Conservation (phyloP, 768 basidiomycete genomes). For the Peribolospora baueri region DNA sequence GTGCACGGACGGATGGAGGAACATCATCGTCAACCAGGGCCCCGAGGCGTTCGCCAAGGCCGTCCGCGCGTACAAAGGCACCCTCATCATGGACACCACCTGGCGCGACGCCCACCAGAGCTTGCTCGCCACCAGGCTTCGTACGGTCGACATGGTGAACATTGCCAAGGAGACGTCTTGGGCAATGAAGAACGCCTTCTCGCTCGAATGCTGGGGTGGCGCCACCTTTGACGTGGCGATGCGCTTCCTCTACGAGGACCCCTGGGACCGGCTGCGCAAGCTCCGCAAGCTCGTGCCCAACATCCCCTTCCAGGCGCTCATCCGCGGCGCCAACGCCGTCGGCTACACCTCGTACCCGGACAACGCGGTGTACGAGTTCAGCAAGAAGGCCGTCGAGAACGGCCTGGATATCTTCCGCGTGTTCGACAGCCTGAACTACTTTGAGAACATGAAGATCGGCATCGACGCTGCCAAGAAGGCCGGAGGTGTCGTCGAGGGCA, state of each 20-base stretch:
- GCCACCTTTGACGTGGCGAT: slow-evolving; percentile 98
- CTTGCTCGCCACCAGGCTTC: slow-evolving; percentile 77
- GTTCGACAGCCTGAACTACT: slow-evolving; percentile 96
- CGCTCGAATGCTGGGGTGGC: slow-evolving; percentile 86
- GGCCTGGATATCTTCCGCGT: slow-evolving; percentile 99
- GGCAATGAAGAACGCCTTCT: slow-evolving; percentile 83
- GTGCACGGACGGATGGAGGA: slow-evolving; percentile 81
- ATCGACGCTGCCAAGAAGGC: slow-evolving; percentile 99
- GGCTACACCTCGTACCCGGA: slow-evolving; percentile 98
- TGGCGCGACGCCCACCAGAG: slow-evolving; percentile 99
- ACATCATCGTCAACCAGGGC: slow-evolving; percentile 92
- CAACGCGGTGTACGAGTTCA: slow-evolving; percentile 95
- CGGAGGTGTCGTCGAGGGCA: slow-evolving; percentile 85
- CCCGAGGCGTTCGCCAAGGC: slow-evolving; percentile 97
- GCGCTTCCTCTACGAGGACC: slow-evolving; percentile 98
- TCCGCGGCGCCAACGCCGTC: slow-evolving; percentile 96
- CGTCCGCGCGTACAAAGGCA: slow-evolving; percentile 82
- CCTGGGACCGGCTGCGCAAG: slow-evolving; percentile 88
- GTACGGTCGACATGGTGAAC: slow-evolving; percentile 91
- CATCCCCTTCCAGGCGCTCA: slow-evolving; percentile 91
- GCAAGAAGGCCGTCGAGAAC: slow-evolving; percentile 97
- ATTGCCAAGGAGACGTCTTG: slow-evolving; percentile 94
- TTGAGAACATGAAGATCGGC: slow-evolving; percentile 94
- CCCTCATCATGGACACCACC: slow-evolving; percentile 91
- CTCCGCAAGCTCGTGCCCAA: slow-evolving; percentile 91